Percentiles rank a stretch among this genome's conserved stretches.
Conservation (phyloP, 345 rosid species). For the Aquilaria yunnanensis region DNA sequence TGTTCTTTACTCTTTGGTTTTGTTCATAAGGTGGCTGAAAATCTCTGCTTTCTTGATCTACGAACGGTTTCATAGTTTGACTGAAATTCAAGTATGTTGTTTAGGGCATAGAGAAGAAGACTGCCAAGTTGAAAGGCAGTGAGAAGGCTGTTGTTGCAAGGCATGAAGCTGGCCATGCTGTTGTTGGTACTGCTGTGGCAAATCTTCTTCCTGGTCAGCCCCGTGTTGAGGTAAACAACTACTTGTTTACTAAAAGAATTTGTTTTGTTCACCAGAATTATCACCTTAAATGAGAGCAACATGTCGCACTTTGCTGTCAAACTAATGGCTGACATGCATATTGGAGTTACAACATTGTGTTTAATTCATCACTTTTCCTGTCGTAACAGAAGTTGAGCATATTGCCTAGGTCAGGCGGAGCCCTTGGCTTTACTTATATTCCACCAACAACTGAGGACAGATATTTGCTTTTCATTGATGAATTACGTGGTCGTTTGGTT, state of each 20-base stretch:
- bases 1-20: too few relatives aligned
- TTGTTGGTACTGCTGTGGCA: constrained; percentile 96
- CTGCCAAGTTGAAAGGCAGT: constrained; percentile 71
- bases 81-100: constrained; percentile 10
- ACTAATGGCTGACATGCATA: neutral
- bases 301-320: neutral
- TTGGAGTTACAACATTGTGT: too few relatives aligned
- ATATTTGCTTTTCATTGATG: constrained; percentile 90
- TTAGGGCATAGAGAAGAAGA: constrained; percentile 97
- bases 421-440: constrained; percentile 82
- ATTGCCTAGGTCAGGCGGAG: constrained; percentile 96
- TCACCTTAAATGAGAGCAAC: neutral
- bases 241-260: neutral
- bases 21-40: too few relatives aligned
- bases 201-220: constrained; percentile 86
- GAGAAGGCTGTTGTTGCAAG: constrained; percentile 97
- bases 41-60: too few relatives aligned
- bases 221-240: constrained; percentile 66
- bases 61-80: neutral
- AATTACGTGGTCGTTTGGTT: constrained; percentile 86
- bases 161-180: constrained; percentile 98
- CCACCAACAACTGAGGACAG: constrained; percentile 88
- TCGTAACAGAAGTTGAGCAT: constrained; percentile 82
- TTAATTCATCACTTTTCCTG: neutral
- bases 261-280: neutral